Evolutionary conservation across 371 early-diverging fungal genomes (phyloP).

Genomic region (Mucor circinelloides): DNA sequence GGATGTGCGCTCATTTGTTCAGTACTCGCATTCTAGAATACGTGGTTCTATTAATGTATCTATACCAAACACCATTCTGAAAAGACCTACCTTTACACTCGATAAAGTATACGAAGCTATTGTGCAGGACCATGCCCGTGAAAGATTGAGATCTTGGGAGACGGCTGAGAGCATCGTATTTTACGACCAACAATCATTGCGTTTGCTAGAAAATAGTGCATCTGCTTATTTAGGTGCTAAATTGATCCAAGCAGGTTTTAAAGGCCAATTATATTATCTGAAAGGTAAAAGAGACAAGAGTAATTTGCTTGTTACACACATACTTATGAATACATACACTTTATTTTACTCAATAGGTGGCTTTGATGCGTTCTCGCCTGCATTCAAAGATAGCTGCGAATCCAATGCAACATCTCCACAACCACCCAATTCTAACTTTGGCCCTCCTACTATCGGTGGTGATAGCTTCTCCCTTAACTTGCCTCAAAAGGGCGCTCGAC

Average conservation of each 20-base stretch:
- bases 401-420: background rate
- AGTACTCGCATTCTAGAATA: slow-evolving; percentile 50
- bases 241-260: slow-evolving; percentile 33
- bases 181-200: slow-evolving; percentile 54
- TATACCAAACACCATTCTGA: slow-evolving; percentile 62
- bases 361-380: slow-evolving; percentile 36
- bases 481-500: slow-evolving; percentile 23
- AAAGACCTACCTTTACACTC: slow-evolving; percentile 59
- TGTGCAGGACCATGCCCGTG: slow-evolving; percentile 47
- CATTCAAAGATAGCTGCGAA: slow-evolving; percentile 36
- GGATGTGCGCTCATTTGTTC: slow-evolving; percentile 60
- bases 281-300: slow-evolving; percentile 39
- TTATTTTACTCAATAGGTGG: slow-evolving; percentile 34
- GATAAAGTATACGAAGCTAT: slow-evolving; percentile 60
- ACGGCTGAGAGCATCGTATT: slow-evolving; percentile 52
- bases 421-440: slow-evolving; percentile 1
- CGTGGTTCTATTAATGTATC: slow-evolving; percentile 55
- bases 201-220: slow-evolving; percentile 46
- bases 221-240: slow-evolving; percentile 46
- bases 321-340: background rate
- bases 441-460: slow-evolving; percentile 22
- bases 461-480: slow-evolving; percentile 12
- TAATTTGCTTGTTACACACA: background rate
- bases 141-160: slow-evolving; percentile 47
- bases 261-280: slow-evolving; percentile 52